Base-by-base conservation (phyloP, 768 basidiomycete genomes). In the Kwoniella newhampshirensis region DNA sequence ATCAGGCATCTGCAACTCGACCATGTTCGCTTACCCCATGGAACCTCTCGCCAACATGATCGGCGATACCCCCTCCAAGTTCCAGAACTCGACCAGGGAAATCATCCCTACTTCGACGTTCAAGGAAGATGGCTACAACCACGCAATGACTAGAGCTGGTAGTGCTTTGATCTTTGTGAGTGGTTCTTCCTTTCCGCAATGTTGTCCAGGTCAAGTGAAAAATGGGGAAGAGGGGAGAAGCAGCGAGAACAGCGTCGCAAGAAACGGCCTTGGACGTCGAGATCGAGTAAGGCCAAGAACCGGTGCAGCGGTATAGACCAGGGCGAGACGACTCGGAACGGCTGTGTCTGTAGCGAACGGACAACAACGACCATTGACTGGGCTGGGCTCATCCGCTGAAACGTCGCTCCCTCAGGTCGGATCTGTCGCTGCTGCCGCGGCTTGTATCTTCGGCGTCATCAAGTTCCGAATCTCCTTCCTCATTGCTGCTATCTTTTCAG, bases 81-180 rank as follows among this genome's bases (percentile, higher is more conserved):
- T 57, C 61, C 25, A 51, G 27, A 56, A 13, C 13, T 56, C 62
- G 35, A 62, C 60, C 4, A 48, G 4, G 20, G 37, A 35, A 12
- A 32, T 30, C 17, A 39, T 37, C 7, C 45, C 46, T 6, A 41
- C 32, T 13, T 47, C 62, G 3, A 61, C 63, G 1, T 68, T 73
- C 59, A 59, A 62, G 45, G 56, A 72, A 30, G 51, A 64, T 32
- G 42, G 56, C 6, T 73, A 58, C 54, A 76, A 76, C 61, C 37
- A 51, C 25, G 53, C 17, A n/a, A 44, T 67, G 30, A 59, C 65
- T 11, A 52, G 66, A 32, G 64, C 61, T 9, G 75, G 67, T 7
- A 67, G 61, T 55, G 55, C 64, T 37, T 36, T 71, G 21, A 73
- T 73, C 48, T 74, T 76, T 48, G 71, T 75, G 54, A 61, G 69